Conservation (phyloP, 1,284 basidiomycete species). For the Sporisorium sorghi region DNA sequence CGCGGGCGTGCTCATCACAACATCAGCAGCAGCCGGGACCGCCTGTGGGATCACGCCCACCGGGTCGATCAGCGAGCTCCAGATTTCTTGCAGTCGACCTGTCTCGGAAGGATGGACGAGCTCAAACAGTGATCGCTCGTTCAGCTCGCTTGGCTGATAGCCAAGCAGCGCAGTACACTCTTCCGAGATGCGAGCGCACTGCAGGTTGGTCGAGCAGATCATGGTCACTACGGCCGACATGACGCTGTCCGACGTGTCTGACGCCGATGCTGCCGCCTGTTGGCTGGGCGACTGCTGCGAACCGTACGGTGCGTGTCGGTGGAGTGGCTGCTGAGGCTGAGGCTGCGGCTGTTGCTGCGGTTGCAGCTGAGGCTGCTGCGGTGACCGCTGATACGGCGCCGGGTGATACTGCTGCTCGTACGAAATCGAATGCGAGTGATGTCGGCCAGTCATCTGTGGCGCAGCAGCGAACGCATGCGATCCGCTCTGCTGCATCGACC, state of each 20-base stretch:
- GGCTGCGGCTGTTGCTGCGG: conserved; percentile 1
- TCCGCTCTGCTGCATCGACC: conserved; percentile 23
- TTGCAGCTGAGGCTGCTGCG: not conserved
- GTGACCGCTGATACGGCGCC: conserved; percentile 4
- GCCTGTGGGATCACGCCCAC: conserved; percentile 50
- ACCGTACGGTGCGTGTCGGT: conserved; percentile 10
- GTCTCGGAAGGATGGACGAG: conserved; percentile 56
- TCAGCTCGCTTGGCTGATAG: conserved; percentile 47
- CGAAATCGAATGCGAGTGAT: conserved; percentile 32
- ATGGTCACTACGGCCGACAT: conserved; percentile 51
- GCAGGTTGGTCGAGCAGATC: conserved; percentile 57
- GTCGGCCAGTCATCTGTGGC: conserved; percentile 16
- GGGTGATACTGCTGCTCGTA: conserved; percentile 26
- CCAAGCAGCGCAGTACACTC: conserved; percentile 50
- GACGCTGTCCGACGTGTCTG: conserved; percentile 15
- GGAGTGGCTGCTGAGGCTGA: conserved; percentile 1
- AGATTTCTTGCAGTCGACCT: conserved; percentile 43
- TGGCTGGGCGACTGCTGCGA: conserved; percentile 9
- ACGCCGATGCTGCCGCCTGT: conserved; percentile 2
- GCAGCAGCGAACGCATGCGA: conserved; percentile 10
- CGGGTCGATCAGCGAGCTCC: conserved; percentile 51
- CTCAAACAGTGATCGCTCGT: conserved; percentile 50
- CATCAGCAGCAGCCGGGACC: conserved; percentile 42
- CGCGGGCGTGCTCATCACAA: conserved; percentile 41
- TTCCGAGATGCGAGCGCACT: conserved; percentile 54